Conservation (phyloP, 179 eudicot genomes). For the Beta macrorhiza region DNA sequence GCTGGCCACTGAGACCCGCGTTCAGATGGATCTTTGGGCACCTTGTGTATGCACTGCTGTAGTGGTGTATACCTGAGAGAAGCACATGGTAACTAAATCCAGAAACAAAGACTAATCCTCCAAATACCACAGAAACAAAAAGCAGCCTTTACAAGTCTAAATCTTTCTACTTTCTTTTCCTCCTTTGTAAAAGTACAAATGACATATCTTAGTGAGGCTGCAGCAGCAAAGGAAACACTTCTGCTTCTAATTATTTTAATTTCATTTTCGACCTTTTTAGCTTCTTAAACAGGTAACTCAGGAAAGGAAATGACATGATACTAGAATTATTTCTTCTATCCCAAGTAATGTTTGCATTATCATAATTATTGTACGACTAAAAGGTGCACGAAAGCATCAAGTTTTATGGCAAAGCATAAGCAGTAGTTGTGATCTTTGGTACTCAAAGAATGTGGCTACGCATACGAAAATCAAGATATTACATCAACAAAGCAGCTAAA, state of each 20-base stretch:
- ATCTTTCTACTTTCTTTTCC: background rate
- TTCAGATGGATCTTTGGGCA: constrained; percentile 31
- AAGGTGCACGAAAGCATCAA: background rate
- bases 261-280: background rate
- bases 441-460: too few relatives aligned
- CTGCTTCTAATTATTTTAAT: background rate
- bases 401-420: background rate
- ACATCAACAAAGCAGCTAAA: background rate
- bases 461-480: background rate
- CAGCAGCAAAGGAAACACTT: background rate
- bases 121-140: background rate
- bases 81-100: background rate
- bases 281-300: background rate
- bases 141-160: background rate
- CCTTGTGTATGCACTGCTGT: constrained; percentile 42
- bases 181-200: background rate
- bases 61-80: constrained; percentile 37
- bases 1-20: constrained; percentile 47
- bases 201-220: background rate
- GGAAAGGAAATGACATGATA: background rate
- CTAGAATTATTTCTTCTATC: background rate
- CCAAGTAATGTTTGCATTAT: background rate
- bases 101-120: background rate
- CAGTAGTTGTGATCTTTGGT: background rate
- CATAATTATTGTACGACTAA: background rate